Percentiles rank a stretch among this genome's conserved stretches.
phyloP scores from a whole-genome alignment of 331 rosid species.

The Spiraea crenata region DNA sequence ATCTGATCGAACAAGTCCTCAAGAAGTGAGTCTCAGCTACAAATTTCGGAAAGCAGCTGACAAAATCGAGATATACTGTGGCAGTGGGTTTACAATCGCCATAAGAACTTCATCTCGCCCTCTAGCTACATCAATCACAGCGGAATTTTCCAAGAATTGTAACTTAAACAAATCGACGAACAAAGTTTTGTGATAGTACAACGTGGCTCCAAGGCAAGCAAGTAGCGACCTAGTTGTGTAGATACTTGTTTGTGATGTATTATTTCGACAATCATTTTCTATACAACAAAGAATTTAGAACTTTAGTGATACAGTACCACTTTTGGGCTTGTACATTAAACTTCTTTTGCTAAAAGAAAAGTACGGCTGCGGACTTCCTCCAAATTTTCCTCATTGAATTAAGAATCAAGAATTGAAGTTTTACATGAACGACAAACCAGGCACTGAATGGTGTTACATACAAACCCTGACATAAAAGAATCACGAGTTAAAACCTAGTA shows the following conservation, averaged over 20 bases:
- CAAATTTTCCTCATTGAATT: neutral
- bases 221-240: neutral
- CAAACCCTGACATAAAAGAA: slow-evolving; percentile 29
- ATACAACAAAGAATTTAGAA: neutral
- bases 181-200: too few relatives aligned
- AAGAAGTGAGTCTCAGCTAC: slow-evolving; percentile 32
- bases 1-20: slow-evolving; percentile 53
- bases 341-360: too few relatives aligned
- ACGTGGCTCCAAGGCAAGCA: neutral
- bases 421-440: neutral
- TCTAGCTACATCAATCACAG: too few relatives aligned
- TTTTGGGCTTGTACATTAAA: too few relatives aligned
- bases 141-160: neutral
- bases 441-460: slow-evolving; percentile 8
- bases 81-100: slow-evolving; percentile 84
- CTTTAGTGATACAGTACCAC: neutral
- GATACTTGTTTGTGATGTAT: neutral
- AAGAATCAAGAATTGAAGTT: neutral
- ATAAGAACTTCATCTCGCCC: slow-evolving; percentile 23
- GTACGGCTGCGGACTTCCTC: neutral
- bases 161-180: neutral
- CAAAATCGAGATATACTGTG: slow-evolving; percentile 56
- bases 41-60: slow-evolving; percentile 27
- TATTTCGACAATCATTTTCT: neutral
- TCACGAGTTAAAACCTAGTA: slow-evolving; percentile 18